Percentiles rank a stretch among this genome's conserved stretches.
phyloP scores from a whole-genome alignment of 768 basidiomycete genomes.

The Podaxis rugospora region DNA sequence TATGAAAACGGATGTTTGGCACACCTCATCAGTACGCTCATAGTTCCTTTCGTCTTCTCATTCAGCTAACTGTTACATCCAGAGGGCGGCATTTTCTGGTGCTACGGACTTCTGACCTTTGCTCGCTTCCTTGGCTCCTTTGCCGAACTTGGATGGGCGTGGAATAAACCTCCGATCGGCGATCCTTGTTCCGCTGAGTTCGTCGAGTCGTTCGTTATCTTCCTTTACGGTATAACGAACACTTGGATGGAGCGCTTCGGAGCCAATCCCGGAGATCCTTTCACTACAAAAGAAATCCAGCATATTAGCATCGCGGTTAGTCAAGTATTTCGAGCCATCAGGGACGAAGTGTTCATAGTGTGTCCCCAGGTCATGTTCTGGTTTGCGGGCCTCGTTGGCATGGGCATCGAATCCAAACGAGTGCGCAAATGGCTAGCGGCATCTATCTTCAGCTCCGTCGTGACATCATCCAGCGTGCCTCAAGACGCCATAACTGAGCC shows the following conservation, averaged over 20 bases:
- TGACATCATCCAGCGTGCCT: constrained; percentile 20
- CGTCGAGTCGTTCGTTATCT: constrained; percentile 76
- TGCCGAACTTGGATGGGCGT: constrained; percentile 89
- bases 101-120: constrained; percentile 84
- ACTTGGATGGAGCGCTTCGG: constrained; percentile 98
- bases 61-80: constrained; percentile 12
- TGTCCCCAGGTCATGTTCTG: constrained; percentile 77
- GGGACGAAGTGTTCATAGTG: not conserved
- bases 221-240: constrained; percentile 85
- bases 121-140: constrained; percentile 93
- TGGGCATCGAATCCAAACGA: constrained; percentile 79
- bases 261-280: constrained; percentile 73
- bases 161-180: constrained; percentile 68
- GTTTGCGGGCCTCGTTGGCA: constrained; percentile 89
- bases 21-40: constrained; percentile 79
- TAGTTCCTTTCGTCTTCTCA: not conserved
- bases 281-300: constrained; percentile 87
- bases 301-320: constrained; percentile 89
- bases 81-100: constrained; percentile 94
- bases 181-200: constrained; percentile 65
- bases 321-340: not conserved
- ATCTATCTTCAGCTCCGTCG: constrained; percentile 35
- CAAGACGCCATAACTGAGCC: constrained; percentile 58
- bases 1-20: constrained; percentile 84
- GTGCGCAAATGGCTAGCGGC: constrained; percentile 72